Conservation (phyloP, 306 rosid species). For the Gastrolobium bilobum region DNA sequence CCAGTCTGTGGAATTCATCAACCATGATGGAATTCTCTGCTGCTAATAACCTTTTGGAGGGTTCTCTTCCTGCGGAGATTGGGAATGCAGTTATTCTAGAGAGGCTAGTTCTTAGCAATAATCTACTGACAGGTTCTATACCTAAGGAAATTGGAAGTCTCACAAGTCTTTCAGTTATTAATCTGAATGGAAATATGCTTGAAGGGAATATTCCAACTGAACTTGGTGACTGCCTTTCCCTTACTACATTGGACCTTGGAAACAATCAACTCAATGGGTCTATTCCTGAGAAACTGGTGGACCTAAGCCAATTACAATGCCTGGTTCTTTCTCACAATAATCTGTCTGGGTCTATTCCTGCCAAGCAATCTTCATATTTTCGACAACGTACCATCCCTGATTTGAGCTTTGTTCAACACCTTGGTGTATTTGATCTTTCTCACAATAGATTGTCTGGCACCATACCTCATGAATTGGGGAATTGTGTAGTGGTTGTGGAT, state of each 20-base stretch:
- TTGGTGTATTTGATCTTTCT: slow-evolving; percentile 89
- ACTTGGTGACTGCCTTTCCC: slow-evolving; percentile 72
- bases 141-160: slow-evolving; percentile 84
- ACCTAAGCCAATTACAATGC: slow-evolving; percentile 78
- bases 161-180: slow-evolving; percentile 72
- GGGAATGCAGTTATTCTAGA: slow-evolving; percentile 69
- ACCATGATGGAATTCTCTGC: slow-evolving; percentile 89
- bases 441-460: slow-evolving; percentile 82
- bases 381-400: slow-evolving; percentile 80
- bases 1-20: slow-evolving; percentile 66
- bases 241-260: slow-evolving; percentile 91
- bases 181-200: slow-evolving; percentile 82
- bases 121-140: slow-evolving; percentile 70
- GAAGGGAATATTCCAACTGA: slow-evolving; percentile 77
- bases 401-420: slow-evolving; percentile 91
- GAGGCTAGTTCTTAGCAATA: slow-evolving; percentile 83
- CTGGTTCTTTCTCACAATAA: slow-evolving; percentile 91
- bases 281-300: slow-evolving; percentile 73
- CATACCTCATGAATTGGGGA: slow-evolving; percentile 85
- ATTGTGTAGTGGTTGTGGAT: slow-evolving; percentile 74
- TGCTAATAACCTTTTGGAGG: slow-evolving; percentile 77
- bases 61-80: slow-evolving; percentile 77
- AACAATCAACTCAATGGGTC: slow-evolving; percentile 73
- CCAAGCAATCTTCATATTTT: slow-evolving; percentile 71
- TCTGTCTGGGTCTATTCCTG: slow-evolving; percentile 88